Conservation (phyloP, 441 rosid species). For the Pelargonium australe region DNA sequence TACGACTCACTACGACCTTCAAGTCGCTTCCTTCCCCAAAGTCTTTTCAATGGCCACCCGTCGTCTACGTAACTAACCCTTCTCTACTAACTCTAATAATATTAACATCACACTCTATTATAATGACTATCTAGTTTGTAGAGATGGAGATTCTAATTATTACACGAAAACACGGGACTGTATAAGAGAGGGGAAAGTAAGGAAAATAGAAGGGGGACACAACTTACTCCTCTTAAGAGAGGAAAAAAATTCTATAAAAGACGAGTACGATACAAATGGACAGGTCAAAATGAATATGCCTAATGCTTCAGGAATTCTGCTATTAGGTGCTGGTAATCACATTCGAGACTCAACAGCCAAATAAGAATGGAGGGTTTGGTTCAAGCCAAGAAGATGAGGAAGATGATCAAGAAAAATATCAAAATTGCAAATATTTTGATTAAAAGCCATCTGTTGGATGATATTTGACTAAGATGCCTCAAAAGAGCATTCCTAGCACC, state of each 20-base stretch:
- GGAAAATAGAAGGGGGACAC: background rate
- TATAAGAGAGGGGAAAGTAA: background rate
- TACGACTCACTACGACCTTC: background rate
- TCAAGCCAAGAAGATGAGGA: constrained; percentile 68
- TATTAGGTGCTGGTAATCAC: background rate
- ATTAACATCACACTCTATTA: background rate
- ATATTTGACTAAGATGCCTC: constrained; percentile 71
- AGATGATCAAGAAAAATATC: constrained; percentile 56
- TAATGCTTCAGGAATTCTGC: background rate
- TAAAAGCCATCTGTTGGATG: constrained; percentile 89
- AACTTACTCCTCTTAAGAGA: no score
- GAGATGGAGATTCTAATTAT: background rate
- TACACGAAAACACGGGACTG: background rate
- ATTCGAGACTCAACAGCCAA: background rate
- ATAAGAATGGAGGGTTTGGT: background rate
- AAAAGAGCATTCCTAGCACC: constrained; percentile 71
- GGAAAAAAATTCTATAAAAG: background rate
- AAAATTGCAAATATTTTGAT: constrained; percentile 70
- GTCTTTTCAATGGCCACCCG: constrained; percentile 6
- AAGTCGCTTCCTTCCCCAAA: background rate
- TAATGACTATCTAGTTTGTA: background rate
- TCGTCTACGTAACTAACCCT: background rate
- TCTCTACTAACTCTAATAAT: background rate
- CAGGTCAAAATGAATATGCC: background rate
- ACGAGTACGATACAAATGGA: background rate